Base-by-base conservation (phyloP, 306 rosid genomes). In the Casuarina equisetifolia region DNA sequence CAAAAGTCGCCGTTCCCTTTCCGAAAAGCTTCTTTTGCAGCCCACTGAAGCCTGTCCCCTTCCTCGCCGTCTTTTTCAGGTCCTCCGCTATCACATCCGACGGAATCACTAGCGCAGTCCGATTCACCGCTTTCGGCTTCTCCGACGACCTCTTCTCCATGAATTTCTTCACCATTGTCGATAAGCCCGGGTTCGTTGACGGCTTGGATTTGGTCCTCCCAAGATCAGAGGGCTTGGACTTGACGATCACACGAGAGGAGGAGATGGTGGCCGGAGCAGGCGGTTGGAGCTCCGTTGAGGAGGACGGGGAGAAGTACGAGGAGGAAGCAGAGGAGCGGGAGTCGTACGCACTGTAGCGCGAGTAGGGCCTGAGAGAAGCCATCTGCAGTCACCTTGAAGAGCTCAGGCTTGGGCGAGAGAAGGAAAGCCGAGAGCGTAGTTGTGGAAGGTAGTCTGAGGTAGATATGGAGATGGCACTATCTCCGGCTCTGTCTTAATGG, bases 301-400 rank as follows among this genome's bases (percentile, higher is more conserved):
- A 92, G 70, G 97, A 91, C 1, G 92, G 96, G 11, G 97, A 92
- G 73, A 84, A 85, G 55, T 86, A 88, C 3, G 98, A 86, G 59
- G 98, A 90, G 55, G 98, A 85, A 2, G 91, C 80, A 12, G 97
- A 95, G 76, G 96, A 90, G 10, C 98, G 94, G 0, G 92, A 72
- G 59, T 92, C 92, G 80, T 88, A 96, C 42, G 98, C 79, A 35
- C 85, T 87, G 96, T 96, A 96, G 13, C 99, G 86, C 9, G 99
- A 89, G 16, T 97, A 90, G 13, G 96, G 81, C 72, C 84, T 95
- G 78, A 77, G 10, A 3, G 70, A 78, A 5, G 94, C 91, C 88
- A 91, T 89, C 11, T 59, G 40, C n/a, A 2, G 4, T 48, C 12
- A 74, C 19, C 32, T 19, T 38, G 45, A 10, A 8, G 16, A 19